These are phyloP conservation scores for Fraxinus velutina DNA, from an alignment of 305 asterid genomes.

Conservation along the genomic window DNA sequence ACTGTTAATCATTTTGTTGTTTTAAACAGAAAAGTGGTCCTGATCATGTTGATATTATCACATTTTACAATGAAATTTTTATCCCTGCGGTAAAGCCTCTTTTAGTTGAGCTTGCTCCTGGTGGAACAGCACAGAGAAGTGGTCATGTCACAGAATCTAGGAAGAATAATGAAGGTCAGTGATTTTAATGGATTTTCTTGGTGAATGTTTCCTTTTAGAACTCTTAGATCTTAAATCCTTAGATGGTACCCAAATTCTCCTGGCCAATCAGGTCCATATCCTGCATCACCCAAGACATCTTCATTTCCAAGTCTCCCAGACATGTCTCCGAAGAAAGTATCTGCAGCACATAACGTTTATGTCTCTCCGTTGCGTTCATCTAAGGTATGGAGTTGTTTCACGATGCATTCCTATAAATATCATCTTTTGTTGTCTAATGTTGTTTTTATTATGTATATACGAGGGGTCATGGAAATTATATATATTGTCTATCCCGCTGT, in stretches of 20 bases:
- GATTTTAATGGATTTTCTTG: constrained; percentile 23
- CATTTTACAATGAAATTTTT: constrained; percentile 87
- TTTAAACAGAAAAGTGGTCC: constrained; percentile 71
- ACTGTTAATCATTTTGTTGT: constrained; percentile 16
- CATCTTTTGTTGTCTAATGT: neutral
- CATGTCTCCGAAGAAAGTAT: constrained; percentile 99
- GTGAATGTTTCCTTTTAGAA: neutral
- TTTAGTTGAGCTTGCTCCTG: constrained; percentile 79
- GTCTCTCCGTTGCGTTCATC: constrained; percentile 91
- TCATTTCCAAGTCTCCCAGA: constrained; percentile 92
- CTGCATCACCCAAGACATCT: constrained; percentile 79
- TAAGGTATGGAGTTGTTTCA: constrained; percentile 47
- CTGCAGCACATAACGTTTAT: constrained; percentile 81
- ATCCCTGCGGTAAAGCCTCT: constrained; percentile 90
- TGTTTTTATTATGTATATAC: constrained; percentile 1
- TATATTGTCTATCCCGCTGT: neutral
- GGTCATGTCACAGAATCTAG: constrained; percentile 47
- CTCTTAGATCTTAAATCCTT: neutral
- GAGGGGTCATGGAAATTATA: neutral
- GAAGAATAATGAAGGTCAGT: constrained; percentile 55
- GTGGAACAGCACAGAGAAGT: constrained; percentile 50
- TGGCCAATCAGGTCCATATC: constrained; percentile 52
- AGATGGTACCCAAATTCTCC: constrained; percentile 4
- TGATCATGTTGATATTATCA: constrained; percentile 86
- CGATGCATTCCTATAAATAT: neutral